Conservation (phyloP, 2,329 filamentous ascomycete species). For the Teratosphaeria nubilosa region DNA sequence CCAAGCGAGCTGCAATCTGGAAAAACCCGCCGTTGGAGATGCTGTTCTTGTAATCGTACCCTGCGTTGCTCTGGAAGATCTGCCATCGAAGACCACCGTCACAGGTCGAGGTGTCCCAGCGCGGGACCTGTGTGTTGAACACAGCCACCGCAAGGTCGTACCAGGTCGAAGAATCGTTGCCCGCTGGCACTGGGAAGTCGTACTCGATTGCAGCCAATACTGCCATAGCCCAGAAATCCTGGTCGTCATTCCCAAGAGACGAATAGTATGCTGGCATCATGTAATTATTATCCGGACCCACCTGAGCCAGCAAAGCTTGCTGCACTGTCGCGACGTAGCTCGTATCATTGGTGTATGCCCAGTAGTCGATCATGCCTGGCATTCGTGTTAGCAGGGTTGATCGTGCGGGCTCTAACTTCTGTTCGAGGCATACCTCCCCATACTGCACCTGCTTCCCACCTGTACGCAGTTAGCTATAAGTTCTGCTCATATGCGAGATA, state of each 20-base stretch:
- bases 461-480: neutral
- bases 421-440: conserved; percentile 18
- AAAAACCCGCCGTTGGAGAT: conserved; percentile 51
- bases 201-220: conserved; percentile 70
- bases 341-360: conserved; percentile 35
- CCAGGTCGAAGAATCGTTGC: conserved; percentile 49
- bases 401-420: neutral
- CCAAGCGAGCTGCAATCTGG: conserved; percentile 55
- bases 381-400: neutral
- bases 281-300: conserved; percentile 33
- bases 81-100: conserved; percentile 76
- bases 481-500: neutral
- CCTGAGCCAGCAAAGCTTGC: conserved; percentile 33
- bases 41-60: conserved; percentile 50
- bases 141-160: conserved; percentile 68
- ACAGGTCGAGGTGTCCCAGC: conserved; percentile 61
- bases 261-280: conserved; percentile 28
- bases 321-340: conserved; percentile 33
- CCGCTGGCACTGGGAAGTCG: conserved; percentile 56
- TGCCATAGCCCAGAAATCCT: conserved; percentile 77
- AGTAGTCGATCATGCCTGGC: conserved; percentile 31
- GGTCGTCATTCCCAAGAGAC: conserved; percentile 42
- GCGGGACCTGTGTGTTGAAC: conserved; percentile 64
- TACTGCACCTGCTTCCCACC: conserved; percentile 34
- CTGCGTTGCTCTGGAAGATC: conserved; percentile 66